Evolutionary conservation across 441 rosid genomes (phyloP), one percentile per base, ranked within the genome.

Genomic region (Croton setiger): DNA sequence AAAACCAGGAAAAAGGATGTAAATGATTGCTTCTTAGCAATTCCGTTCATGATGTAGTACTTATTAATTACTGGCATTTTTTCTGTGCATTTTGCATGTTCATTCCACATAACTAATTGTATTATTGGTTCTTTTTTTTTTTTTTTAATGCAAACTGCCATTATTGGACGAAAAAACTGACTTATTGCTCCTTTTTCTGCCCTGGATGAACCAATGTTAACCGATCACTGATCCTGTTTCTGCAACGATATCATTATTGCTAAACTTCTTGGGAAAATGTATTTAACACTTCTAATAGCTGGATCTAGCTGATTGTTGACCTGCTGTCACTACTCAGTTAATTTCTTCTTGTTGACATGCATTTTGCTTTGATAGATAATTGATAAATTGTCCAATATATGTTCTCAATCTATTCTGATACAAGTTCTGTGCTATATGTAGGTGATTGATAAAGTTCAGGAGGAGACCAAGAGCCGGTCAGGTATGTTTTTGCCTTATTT

Each of bases 381-480:
- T 49, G 17, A 11, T 27, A 2, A 14, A 2, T 49, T 64, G 2
- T 27, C 2, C 31, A 27, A 27, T 27, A 27, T 27, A 7, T 18
- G 47, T 27, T 5, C 4, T 63, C n/a, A 21, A 1, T 48, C 43
- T 15, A 7, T 45, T 63, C 20, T 67, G 18, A 67, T 31, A 7
- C 33, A 17, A 18, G 12, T 15, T n/a, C 45, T 67, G 11, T 35
- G 41, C 18, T 45, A 37, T 82, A 87, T 27, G 2, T 27, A 27
- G 97, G 94, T 88, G 53, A 91, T 88, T 68, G 92, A 90, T 75
- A 87, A 90, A 77, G 94, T 86, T 53, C 90, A 87, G 72, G 97
- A 86, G 78, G 91, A 88, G 74, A 75, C 83, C 77, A 87, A 87
- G 81, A 86, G 85, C 65, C 90, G 88, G 37, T 39, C 85, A 68